Conservation (phyloP, 176 grass and related monocot genomes). For the Juncus inflexus region DNA sequence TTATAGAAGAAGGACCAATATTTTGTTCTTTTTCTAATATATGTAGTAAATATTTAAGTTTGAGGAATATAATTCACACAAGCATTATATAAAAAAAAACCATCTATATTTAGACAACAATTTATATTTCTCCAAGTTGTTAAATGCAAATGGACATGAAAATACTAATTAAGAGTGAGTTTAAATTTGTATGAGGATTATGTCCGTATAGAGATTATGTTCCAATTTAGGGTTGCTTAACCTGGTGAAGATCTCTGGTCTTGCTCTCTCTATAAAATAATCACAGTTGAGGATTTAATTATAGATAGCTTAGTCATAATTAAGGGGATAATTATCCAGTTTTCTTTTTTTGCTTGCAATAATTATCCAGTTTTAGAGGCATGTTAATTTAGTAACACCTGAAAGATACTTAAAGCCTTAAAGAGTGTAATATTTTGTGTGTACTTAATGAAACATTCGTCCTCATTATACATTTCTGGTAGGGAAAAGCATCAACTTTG, state of each 20-base stretch:
- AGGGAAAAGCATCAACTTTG: constrained; percentile 14
- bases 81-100: background rate
- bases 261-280: background rate
- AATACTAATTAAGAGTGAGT: background rate
- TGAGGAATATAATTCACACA: no score
- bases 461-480: constrained; percentile 8
- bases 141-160: constrained; percentile 9
- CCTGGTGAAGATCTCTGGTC: background rate
- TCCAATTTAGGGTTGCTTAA: background rate
- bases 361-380: constrained; percentile 10
- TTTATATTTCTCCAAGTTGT: background rate
- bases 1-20: no score
- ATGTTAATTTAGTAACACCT: constrained; percentile 18
- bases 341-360: background rate
- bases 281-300: background rate
- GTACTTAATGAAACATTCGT: constrained; percentile 14
- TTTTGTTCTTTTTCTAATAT: no score
- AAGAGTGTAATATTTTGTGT: background rate
- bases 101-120: background rate
- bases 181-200: constrained; percentile 7
- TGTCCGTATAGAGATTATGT: constrained; percentile 12
- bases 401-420: constrained; percentile 2
- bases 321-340: constrained; percentile 12
- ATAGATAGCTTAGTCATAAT: constrained; percentile 22
- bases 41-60: no score